Conservation (phyloP, 768 basidiomycete genomes). For the Brasilioporus rufonigricans region DNA sequence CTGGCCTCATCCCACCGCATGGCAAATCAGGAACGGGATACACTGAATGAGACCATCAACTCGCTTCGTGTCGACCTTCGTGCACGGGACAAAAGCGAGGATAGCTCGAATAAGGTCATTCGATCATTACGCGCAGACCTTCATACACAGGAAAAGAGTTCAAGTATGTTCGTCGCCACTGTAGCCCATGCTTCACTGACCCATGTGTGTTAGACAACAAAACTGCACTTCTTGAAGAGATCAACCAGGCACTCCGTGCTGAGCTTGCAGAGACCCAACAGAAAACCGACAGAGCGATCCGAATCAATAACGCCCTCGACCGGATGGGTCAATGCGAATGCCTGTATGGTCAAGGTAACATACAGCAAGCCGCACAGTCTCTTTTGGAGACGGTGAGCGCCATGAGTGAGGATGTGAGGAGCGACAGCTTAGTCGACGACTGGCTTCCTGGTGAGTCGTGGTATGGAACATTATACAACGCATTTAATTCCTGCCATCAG, state of each 20-base stretch:
- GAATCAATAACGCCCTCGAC: not conserved
- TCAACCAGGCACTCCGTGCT: not conserved
- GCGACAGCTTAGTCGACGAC: not conserved
- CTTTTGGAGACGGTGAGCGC: not conserved
- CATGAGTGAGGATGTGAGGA: not conserved
- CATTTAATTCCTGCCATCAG: not conserved
- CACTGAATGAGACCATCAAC: too few species aligned
- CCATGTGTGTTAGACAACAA: not conserved
- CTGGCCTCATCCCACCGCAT: too few species aligned
- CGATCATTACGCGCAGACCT: not conserved
- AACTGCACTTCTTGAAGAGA: not conserved
- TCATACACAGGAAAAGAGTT: not conserved
- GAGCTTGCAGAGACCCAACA: not conserved
- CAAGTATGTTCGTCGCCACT: not conserved
- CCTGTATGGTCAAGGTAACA: not conserved
- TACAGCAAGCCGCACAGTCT: not conserved
- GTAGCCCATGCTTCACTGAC: not conserved
- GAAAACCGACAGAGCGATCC: not conserved
- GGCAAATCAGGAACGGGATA: too few species aligned
- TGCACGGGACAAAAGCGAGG: too few species aligned
- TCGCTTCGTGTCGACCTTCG: too few species aligned
- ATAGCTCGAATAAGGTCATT: not conserved
- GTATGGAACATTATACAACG: not conserved
- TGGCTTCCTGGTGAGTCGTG: not conserved
- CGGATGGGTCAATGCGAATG: conserved; percentile 2